Evolutionary conservation across 2,329 filamentous ascomycete species (phyloP).

Genomic region (Trichoderma harzianum): DNA sequence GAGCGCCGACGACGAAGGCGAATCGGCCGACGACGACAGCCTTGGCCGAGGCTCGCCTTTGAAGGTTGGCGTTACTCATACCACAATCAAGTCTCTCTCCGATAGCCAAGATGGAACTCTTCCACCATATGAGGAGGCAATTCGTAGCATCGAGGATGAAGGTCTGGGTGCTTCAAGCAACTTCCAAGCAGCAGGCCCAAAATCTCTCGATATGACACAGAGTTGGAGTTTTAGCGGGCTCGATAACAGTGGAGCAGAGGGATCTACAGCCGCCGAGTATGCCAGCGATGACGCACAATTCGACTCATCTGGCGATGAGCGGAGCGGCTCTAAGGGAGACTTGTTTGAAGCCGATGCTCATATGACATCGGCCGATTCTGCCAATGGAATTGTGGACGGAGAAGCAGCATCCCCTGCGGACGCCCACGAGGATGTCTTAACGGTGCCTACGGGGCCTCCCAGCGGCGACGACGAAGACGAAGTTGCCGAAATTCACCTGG

Average conservation of each 20-base stretch:
- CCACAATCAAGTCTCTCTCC: conserved; percentile 29
- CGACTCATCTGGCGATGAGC: conserved; percentile 39
- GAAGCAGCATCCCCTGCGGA: not conserved
- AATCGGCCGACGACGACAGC: conserved; percentile 71
- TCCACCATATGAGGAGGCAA: conserved; percentile 32
- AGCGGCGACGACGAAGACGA: conserved; percentile 41
- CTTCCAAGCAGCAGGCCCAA: conserved; percentile 28
- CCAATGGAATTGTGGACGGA: not conserved
- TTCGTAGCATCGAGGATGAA: conserved; percentile 48
- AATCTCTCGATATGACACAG: conserved; percentile 34
- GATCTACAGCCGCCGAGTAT: conserved; percentile 35
- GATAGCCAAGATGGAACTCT: conserved; percentile 30
- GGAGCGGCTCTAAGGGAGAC: conserved; percentile 20
- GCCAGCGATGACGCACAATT: conserved; percentile 44
- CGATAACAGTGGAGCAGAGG: conserved; percentile 30
- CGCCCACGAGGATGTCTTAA: conserved; percentile 36
- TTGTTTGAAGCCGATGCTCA: conserved; percentile 31
- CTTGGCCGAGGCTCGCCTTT: conserved; percentile 31
- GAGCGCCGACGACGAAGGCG: conserved; percentile 44
- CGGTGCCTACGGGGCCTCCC: conserved; percentile 36
- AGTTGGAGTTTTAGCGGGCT: conserved; percentile 48
- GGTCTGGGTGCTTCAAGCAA: conserved; percentile 40
- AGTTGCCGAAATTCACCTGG: conserved; percentile 49
- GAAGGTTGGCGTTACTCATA: conserved; percentile 11
- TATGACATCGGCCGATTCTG: conserved; percentile 26